Evolutionary conservation across 2,329 filamentous ascomycete species (phyloP).

Genomic region (Aspergillus ibericus): DNA sequence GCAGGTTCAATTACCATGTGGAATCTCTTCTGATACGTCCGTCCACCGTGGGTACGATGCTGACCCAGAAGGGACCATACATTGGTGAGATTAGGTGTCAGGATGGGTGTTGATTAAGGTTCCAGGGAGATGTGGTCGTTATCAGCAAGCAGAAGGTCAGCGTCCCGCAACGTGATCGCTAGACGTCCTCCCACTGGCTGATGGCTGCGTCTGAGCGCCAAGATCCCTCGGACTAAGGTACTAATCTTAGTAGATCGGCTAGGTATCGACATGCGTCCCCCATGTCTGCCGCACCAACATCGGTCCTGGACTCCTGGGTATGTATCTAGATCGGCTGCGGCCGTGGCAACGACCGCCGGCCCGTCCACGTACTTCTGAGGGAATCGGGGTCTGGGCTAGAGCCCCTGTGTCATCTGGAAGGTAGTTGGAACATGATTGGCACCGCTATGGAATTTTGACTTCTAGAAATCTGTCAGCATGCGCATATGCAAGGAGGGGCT

Average conservation of each 20-base stretch:
- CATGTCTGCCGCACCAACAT: neutral
- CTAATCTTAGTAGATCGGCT: neutral
- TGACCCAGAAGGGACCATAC: neutral
- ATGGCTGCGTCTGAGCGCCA: neutral
- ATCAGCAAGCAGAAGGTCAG: neutral
- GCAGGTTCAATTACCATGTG: neutral
- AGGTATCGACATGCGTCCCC: neutral
- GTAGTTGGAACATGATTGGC: neutral
- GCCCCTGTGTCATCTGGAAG: neutral
- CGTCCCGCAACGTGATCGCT: neutral
- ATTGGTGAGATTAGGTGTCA: neutral
- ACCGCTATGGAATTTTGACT: neutral
- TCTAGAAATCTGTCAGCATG: neutral
- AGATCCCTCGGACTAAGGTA: neutral
- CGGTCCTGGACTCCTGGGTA: neutral
- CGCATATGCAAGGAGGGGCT: neutral
- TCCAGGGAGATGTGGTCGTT: neutral
- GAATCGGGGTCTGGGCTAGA: neutral
- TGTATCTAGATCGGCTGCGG: neutral
- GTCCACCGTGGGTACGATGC: neutral
- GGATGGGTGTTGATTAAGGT: neutral
- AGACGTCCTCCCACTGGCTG: neutral
- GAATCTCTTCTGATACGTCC: neutral
- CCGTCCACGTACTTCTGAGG: neutral
- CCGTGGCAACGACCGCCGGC: neutral